Evolutionary conservation across 2,329 filamentous ascomycete genomes (phyloP).

Genomic region (Claviceps pazoutovae): DNA sequence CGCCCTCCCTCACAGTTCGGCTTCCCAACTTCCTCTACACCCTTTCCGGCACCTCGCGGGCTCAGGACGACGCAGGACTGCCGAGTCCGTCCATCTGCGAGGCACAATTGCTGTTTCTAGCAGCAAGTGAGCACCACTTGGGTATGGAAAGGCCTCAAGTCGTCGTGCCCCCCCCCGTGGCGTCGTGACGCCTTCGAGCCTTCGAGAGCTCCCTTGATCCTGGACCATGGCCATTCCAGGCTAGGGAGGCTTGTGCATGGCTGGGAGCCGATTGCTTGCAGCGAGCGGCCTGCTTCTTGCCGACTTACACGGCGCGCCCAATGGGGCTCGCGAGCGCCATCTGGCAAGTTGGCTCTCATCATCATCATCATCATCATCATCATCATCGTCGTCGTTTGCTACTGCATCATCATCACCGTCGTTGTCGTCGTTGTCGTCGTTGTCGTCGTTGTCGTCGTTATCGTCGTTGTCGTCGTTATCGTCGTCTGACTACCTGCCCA

Average conservation of each 20-base stretch:
- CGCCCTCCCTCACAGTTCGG: neutral
- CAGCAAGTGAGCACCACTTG: neutral
- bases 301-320: slow-evolving; percentile 1
- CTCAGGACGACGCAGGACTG: slow-evolving; percentile 1
- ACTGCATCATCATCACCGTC: neutral
- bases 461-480: neutral
- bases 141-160: neutral
- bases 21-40: neutral
- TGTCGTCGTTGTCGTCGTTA: neutral
- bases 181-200: neutral
- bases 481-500: neutral
- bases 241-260: neutral
- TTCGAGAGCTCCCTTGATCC: no score
- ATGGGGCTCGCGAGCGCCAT: neutral
- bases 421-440: neutral
- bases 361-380: neutral
- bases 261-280: slow-evolving; percentile 1
- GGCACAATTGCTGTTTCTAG: slow-evolving; percentile 2
- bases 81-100: neutral
- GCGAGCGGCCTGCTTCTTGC: neutral
- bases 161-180: neutral
- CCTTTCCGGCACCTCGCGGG: slow-evolving; percentile 5
- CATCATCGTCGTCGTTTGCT: neutral
- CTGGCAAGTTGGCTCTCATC: neutral
- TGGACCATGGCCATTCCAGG: no score